Evolutionary conservation across 2,329 filamentous ascomycete genomes (phyloP), one percentile per base, ranked within the genome.

Genomic region (Aspergillus ochraceus): DNA sequence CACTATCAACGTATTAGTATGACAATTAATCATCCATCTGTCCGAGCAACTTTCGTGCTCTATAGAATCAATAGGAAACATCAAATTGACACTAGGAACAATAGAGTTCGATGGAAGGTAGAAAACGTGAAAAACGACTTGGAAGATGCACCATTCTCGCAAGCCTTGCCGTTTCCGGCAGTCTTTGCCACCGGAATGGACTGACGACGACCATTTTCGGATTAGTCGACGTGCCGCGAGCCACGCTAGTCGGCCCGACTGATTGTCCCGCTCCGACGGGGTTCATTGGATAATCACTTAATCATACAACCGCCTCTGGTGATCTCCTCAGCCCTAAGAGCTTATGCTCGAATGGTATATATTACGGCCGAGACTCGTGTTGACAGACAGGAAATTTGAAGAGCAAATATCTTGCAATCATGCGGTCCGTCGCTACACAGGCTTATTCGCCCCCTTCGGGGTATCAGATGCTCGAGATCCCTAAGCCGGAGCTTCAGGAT

Each of bases 371-470:
- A 8, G 36, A 42, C 12, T 42, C 17, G 36, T 36, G 11, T n/a
- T 14, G 17, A n/a, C 6, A 42, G 14, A 14, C 14, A 17, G n/a
- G 17, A n/a, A 14, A 6, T 1, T n/a, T 42, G 17, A 17, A 4
- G 4, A 42, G 5, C 36, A 42, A 42, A 29, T 8, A 29, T 29
- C 8, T n/a, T 42, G 14, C 2, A 22, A 54, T 24, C 6, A 69
- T 69, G 67, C 52, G 66, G 22, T 67, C 67, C 20, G 32, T 69
- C 12, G 62, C 59, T 32, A 65, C 60, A 3, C n/a, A 63, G n/a
- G 30, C 55, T 14, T 66, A 69, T 54, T 58, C 65, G 2, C 52
- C 55, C 19, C 66, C 67, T 12, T 67, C 64, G 1, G 64, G 53
- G 6, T 69, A 70, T 32, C 58, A 61, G 45, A 45, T 70, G 5